Evolutionary conservation across 768 basidiomycete species (phyloP), one percentile per base, ranked within the genome.

Genomic region (Lentinula raphanica): DNA sequence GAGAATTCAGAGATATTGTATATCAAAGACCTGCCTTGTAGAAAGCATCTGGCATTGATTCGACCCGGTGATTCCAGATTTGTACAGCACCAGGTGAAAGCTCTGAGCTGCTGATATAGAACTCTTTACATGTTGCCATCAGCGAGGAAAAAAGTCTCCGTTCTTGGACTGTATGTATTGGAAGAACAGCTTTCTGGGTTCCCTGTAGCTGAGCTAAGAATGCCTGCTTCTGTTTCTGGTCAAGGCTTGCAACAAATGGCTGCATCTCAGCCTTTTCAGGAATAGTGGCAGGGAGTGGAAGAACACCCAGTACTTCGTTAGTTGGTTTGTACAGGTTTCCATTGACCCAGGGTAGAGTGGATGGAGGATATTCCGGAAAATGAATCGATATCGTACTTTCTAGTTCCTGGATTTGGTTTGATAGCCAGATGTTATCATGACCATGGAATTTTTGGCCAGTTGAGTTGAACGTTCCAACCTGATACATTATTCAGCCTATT

Each of bases 391-490:
- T 38, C 1, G 54, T 51, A 11, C 56, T 50, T 19, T 59, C 53
- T 9, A 62, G 54, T 39, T 68, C 63, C 44, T 69, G 68, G 12
- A 67, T 28, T 2, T 58, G 27, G 25, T 70, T 68, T 5, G 53
- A 61, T 1, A 66, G 25, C 67, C 68, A 70, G 13, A 70, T 66
- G 0, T 56, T 60, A 35, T 57, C 63, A 38, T 70, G 67, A 2
- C 69, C 61, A 6, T 23, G 45, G 36, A 68, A 72, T 0, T 38
- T 19, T 28, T 62, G 60, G 7, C 69, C 66, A 12, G 65, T 68
- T 2, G 25, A 48, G 25, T 72, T 72, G 40, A 48, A 63, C 0
- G 62, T 70, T 17, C 70, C 66, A 32, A 67, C 66, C 67, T 71
- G n/a, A n/a, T n/a, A n/a, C n/a, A n/a, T n/a, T n/a, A n/a, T n/a